Conservation (phyloP, 2,329 filamentous ascomycete genomes). For the Fusarium poae region DNA sequence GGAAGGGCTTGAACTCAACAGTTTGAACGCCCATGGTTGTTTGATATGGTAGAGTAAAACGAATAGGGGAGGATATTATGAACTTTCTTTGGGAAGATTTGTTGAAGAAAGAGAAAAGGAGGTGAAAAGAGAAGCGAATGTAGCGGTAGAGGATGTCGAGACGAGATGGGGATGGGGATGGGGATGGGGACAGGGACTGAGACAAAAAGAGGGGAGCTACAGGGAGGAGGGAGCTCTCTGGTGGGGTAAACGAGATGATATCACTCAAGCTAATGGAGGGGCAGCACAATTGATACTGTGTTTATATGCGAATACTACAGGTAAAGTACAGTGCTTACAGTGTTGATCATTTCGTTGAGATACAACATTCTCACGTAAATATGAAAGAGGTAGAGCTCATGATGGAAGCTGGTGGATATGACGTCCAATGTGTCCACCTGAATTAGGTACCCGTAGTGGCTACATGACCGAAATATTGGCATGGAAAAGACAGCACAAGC, state of each 20-base stretch:
- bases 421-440: neutral
- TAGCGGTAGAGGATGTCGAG: slow-evolving; percentile 24
- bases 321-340: slow-evolving; percentile 28
- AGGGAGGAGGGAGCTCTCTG: slow-evolving; percentile 45
- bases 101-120: slow-evolving; percentile 35
- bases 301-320: accelerated
- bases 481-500: neutral
- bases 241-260: slow-evolving; percentile 48
- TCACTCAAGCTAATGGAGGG: slow-evolving; percentile 50
- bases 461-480: neutral
- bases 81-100: slow-evolving; percentile 12
- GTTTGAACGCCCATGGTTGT: slow-evolving; percentile 77
- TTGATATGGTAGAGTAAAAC: slow-evolving; percentile 11
- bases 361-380: slow-evolving; percentile 17
- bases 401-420: slow-evolving; percentile 18
- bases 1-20: slow-evolving; percentile 85
- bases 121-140: slow-evolving; percentile 22
- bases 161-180: slow-evolving; percentile 4
- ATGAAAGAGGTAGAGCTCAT: slow-evolving; percentile 23
- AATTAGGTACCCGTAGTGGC: neutral
- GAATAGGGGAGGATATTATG: slow-evolving; percentile 6
- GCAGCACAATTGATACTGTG: slow-evolving; percentile 46
- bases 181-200: slow-evolving; percentile 18
- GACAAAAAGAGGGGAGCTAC: slow-evolving; percentile 48
- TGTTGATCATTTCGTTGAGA: slow-evolving; percentile 15